These are phyloP conservation scores for Clonostachys solani DNA, from an alignment of 2,329 filamentous ascomycete genomes.

Conservation along the genomic window DNA sequence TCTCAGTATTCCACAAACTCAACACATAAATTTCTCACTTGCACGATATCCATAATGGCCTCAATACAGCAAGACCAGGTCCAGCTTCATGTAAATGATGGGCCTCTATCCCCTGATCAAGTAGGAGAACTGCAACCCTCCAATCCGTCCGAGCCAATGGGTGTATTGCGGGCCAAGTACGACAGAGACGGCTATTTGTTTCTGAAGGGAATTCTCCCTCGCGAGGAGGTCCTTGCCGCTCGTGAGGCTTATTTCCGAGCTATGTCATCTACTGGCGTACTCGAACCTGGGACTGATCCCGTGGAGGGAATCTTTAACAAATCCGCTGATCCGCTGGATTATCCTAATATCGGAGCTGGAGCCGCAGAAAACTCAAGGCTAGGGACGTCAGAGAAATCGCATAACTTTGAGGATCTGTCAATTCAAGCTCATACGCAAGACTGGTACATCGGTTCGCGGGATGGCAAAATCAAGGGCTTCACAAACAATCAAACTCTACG, in stretches of 20 bases:
- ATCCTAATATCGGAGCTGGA: constrained; percentile 41
- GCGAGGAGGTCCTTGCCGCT: constrained; percentile 44
- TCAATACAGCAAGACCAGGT: too few species aligned
- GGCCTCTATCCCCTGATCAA: background rate
- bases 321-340: constrained; percentile 7
- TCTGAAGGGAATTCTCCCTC: constrained; percentile 48
- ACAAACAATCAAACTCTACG: constrained; percentile 45
- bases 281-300: constrained; percentile 45
- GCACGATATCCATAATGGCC: too few species aligned
- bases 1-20: too few species aligned
- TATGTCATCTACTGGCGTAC: constrained; percentile 48
- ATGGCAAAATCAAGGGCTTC: constrained; percentile 25
- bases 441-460: constrained; percentile 30
- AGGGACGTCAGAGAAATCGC: constrained; percentile 7
- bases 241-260: constrained; percentile 49
- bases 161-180: constrained; percentile 35
- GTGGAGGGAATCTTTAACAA: constrained; percentile 46
- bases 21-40: too few species aligned
- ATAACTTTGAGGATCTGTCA: constrained; percentile 33
- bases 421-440: constrained; percentile 46
- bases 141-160: constrained; percentile 33
- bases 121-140: constrained; percentile 18
- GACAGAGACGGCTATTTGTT: constrained; percentile 46
- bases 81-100: background rate
- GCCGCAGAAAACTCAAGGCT: constrained; percentile 39